These are phyloP conservation scores for Irineochytrium annulatum DNA, from an alignment of 192 early-diverging fungal species.

Conservation along the genomic window DNA sequence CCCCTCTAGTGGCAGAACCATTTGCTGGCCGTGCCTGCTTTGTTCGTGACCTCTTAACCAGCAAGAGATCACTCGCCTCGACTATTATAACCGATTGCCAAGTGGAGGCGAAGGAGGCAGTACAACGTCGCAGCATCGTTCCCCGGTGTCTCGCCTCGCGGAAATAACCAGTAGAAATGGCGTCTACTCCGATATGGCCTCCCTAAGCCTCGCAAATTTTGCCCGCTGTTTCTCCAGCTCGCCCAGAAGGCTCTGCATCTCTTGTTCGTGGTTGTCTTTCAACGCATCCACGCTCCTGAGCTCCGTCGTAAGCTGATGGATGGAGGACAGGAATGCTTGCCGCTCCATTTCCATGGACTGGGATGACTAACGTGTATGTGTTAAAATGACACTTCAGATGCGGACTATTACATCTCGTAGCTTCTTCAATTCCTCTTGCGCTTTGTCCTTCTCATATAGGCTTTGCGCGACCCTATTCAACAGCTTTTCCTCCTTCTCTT, in stretches of 20 bases:
- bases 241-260: conserved; percentile 22
- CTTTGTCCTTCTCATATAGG: conserved; percentile 13
- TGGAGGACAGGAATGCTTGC: conserved; percentile 24
- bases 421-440: conserved; percentile 21
- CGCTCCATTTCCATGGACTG: conserved; percentile 34
- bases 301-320: conserved; percentile 24
- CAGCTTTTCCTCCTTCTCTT: conserved; percentile 43
- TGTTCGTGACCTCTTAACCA: no score
- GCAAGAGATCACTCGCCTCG: not conserved
- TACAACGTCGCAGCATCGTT: no score
- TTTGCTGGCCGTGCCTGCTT: no score
- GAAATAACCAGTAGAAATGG: no score
- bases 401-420: conserved; percentile 20
- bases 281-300: conserved; percentile 9
- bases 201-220: conserved; percentile 18
- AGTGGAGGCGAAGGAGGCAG: no score
- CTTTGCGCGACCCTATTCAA: conserved; percentile 27
- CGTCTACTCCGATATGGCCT: no score
- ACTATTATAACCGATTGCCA: conserved; percentile 11
- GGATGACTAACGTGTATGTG: no score
- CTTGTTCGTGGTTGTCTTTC: conserved; percentile 23
- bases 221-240: conserved; percentile 32
- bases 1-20: no score
- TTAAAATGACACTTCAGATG: not conserved
- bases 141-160: no score